Percentiles rank a stretch among this genome's conserved stretches.
These are phyloP conservation scores for Sporothrix variecibatus DNA, from an alignment of 2,329 filamentous ascomycete species.

Conservation along the genomic window DNA sequence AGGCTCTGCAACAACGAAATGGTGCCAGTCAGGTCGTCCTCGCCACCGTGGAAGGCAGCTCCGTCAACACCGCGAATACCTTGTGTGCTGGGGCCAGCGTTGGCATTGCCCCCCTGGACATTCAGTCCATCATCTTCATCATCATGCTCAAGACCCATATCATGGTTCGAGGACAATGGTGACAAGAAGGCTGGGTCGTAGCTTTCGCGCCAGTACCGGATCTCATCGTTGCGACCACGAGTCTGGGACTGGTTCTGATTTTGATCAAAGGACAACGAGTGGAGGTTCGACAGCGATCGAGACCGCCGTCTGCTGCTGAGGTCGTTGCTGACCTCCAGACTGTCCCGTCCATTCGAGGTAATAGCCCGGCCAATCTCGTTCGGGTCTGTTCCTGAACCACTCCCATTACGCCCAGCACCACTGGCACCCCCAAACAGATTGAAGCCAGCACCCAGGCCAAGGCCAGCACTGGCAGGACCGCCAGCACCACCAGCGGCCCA, in stretches of 20 bases:
- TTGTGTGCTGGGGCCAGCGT: background rate
- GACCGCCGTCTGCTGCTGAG: slow-evolving; percentile 55
- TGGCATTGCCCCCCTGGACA: too few species aligned
- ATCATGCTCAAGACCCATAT: slow-evolving; percentile 30
- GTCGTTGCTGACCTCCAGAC: slow-evolving; percentile 27
- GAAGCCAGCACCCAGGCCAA: background rate
- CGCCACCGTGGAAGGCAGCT: slow-evolving; percentile 21
- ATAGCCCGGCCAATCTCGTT: slow-evolving; percentile 63
- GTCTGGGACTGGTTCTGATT: slow-evolving; percentile 31
- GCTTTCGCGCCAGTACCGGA: slow-evolving; percentile 64
- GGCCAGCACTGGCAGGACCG: background rate
- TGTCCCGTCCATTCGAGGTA: slow-evolving; percentile 51
- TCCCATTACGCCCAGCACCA: slow-evolving; percentile 30
- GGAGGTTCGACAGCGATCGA: slow-evolving; percentile 59
- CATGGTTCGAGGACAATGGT: slow-evolving; percentile 48
- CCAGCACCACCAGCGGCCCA: background rate
- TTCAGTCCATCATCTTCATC: slow-evolving; percentile 27
- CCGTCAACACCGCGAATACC: background rate
- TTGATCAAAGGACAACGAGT: slow-evolving; percentile 42
- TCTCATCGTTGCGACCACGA: slow-evolving; percentile 63
- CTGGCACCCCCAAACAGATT: slow-evolving; percentile 16
- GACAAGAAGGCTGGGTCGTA: slow-evolving; percentile 55
- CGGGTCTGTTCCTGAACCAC: slow-evolving; percentile 36
- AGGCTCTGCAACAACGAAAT: slow-evolving; percentile 24
- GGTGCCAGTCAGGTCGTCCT: slow-evolving; percentile 29